phyloP scores from a whole-genome alignment of 371 early-diverging fungal genomes.

The Lichtheimia ramosa region DNA sequence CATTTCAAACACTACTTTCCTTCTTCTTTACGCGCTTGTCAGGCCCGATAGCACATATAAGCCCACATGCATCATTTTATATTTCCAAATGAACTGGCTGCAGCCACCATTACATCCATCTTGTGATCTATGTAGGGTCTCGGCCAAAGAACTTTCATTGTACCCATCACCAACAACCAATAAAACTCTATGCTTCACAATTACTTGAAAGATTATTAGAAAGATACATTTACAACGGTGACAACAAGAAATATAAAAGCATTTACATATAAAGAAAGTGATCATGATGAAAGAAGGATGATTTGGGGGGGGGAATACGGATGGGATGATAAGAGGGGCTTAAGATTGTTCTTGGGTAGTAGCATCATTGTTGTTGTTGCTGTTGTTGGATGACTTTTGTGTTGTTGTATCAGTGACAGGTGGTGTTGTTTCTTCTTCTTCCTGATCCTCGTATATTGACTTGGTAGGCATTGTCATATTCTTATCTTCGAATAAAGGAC shows the following conservation, averaged over 20 bases:
- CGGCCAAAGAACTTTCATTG: no score
- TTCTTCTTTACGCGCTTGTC: no score
- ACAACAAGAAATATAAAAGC: not conserved
- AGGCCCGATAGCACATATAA: no score
- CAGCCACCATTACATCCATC: no score
- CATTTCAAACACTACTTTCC: no score
- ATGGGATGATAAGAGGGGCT: not conserved
- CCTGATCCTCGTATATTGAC: constrained; percentile 31
- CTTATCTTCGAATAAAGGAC: constrained; percentile 40
- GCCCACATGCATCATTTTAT: no score
- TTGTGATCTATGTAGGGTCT: no score
- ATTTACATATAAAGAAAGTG: not conserved
- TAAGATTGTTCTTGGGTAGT: not conserved
- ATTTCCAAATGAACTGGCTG: no score
- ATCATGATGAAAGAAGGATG: not conserved
- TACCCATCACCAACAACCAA: no score
- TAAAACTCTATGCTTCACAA: no score
- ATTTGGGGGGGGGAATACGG: not conserved
- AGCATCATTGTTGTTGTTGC: not conserved
- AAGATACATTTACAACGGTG: not conserved
- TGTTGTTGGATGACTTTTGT: not conserved
- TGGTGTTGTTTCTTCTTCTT: constrained; percentile 1
- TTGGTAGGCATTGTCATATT: constrained; percentile 35
- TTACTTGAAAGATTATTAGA: no score
- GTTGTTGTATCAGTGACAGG: not conserved